These are phyloP conservation scores for Wickerhamomyces alni DNA, from an alignment of 805 yeast genomes.

Conservation along the genomic window DNA sequence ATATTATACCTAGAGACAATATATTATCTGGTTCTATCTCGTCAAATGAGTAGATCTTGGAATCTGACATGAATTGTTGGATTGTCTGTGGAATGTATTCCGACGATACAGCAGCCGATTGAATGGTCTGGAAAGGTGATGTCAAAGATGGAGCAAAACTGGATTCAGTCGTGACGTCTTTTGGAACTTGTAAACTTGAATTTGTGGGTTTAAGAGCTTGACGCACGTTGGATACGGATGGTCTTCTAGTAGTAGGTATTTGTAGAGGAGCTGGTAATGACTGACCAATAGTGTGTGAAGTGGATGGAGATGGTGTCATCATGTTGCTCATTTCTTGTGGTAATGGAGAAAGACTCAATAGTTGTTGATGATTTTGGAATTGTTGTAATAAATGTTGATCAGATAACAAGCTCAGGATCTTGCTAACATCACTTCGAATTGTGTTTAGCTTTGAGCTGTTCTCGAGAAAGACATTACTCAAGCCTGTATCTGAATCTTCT, in stretches of 20 bases:
- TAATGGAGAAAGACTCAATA: background rate
- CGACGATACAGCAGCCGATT: slow-evolving; percentile 14
- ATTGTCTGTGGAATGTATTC: slow-evolving; percentile 13
- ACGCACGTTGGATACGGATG: background rate
- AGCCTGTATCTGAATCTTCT: slow-evolving; percentile 1
- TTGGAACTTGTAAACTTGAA: background rate
- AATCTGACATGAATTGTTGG: slow-evolving; percentile 11
- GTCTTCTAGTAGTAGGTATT: background rate
- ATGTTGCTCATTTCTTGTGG: background rate
- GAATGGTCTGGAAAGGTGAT: slow-evolving; percentile 20
- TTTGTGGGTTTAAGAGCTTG: no score
- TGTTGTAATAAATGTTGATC: background rate
- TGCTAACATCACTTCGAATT: slow-evolving; percentile 10
- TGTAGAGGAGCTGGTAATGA: background rate
- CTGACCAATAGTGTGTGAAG: slow-evolving; percentile 5
- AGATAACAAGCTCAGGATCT: slow-evolving; percentile 3
- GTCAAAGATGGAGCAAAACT: slow-evolving; percentile 24
- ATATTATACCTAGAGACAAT: slow-evolving; percentile 42
- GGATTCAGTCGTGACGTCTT: slow-evolving; percentile 2
- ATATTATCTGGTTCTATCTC: slow-evolving; percentile 34
- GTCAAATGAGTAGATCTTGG: slow-evolving; percentile 4
- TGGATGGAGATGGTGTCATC: no score
- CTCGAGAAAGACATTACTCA: slow-evolving; percentile 4
- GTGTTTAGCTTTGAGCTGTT: slow-evolving; percentile 5
- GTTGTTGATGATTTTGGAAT: background rate